phyloP scores from a whole-genome alignment of 257 asterid species.

The Misopates orontium region DNA sequence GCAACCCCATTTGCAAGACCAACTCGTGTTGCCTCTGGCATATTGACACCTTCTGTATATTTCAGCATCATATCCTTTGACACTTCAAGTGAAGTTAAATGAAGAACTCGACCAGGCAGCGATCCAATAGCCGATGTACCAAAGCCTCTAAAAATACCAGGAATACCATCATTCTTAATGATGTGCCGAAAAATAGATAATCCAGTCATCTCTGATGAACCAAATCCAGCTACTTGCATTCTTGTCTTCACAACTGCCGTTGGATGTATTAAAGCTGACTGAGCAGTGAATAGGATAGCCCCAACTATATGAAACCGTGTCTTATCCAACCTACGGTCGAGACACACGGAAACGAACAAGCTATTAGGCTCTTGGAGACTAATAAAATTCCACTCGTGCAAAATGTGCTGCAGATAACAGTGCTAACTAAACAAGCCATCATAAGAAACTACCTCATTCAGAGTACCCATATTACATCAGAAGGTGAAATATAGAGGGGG shows the following conservation, averaged over 20 bases:
- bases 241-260: constrained; percentile 90
- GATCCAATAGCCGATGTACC: constrained; percentile 90
- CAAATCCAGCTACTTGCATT: constrained; percentile 84
- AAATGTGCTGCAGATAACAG: not conserved
- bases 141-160: constrained; percentile 83
- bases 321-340: constrained; percentile 74
- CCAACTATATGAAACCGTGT: constrained; percentile 81
- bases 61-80: constrained; percentile 72
- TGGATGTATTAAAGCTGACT: constrained; percentile 87
- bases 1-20: constrained; percentile 83
- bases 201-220: constrained; percentile 56
- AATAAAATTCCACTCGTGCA: not conserved
- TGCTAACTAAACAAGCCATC: not conserved
- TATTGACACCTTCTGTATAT: constrained; percentile 53
- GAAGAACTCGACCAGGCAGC: constrained; percentile 92
- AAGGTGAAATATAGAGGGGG: not conserved
- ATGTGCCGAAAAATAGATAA: constrained; percentile 63
- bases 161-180: constrained; percentile 59
- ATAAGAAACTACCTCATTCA: not conserved
- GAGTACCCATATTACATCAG: constrained; percentile 5
- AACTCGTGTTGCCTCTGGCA: constrained; percentile 79
- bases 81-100: constrained; percentile 84
- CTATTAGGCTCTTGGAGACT: constrained; percentile 8
- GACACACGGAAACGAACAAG: constrained; percentile 21
- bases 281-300: constrained; percentile 83